Evolutionary conservation across 2,329 filamentous ascomycete species (phyloP), one percentile per base, ranked within the genome.

Genomic region (Penicillium sp.): DNA sequence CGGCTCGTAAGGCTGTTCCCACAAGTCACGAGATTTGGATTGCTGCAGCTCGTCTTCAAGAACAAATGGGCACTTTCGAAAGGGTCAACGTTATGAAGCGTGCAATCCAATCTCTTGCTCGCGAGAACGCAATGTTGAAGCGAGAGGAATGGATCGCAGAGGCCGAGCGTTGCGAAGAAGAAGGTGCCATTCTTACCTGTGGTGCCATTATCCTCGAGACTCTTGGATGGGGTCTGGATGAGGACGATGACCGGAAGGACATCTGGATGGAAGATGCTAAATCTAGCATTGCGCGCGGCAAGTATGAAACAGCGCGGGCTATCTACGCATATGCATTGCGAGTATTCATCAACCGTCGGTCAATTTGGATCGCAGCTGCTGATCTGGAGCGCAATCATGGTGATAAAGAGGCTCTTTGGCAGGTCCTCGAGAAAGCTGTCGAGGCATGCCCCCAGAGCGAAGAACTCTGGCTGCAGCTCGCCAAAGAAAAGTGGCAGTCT

Each of bases 21-120:
- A 94, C 92, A 1, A 97, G 92, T 26, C 85, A 94, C 75, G 92
- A 97, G 69, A 91, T 99, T 60, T 99, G 94, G 94, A 91, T 99
- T 68, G 93, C 94, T 8, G 94, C 93, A 29, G 91, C 91, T 35
- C 84, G 93, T 53, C 78, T 99, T 45, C 92, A 97, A 73, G 86
- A 89, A 71, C 92, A 97, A 73, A 91, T 96, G 73, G 92, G 92
- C 23, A 89, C 89, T 60, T 86, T 85, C 20, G 82, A 83, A 51
- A 92, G 89, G 76, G 85, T 92, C 67, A 95, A 91, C 66, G 90
- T 97, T 54, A 97, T 99, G 90, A 93, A 94, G 72, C 89, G 91
- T 78, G 94, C 90, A 43, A 86, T 97, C 29, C 90, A 95, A 68
- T 87, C 92, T 20, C 81, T 99, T 29, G 91, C 88, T 35, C 91